Percentiles rank a stretch among this genome's conserved stretches.
These are phyloP conservation scores for Stachybotrys echinatus DNA, from an alignment of 2,329 filamentous ascomycete species.

Conservation along the genomic window DNA sequence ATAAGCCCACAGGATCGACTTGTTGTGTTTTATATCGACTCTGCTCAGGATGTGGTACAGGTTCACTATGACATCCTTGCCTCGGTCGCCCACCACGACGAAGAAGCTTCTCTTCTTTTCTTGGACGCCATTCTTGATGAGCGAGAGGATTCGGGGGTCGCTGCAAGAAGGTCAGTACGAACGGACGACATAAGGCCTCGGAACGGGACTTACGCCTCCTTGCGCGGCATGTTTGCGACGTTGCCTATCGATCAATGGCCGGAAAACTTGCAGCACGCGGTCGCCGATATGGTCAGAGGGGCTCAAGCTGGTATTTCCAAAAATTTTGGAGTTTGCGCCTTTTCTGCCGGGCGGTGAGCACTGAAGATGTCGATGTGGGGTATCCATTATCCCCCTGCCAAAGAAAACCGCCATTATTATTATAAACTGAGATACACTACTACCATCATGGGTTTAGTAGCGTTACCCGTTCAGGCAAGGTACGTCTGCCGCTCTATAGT, in stretches of 20 bases:
- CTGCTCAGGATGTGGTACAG: slow-evolving; percentile 87
- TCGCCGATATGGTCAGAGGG: background rate
- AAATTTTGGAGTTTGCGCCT: slow-evolving; percentile 25
- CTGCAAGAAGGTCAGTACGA: slow-evolving; percentile 35
- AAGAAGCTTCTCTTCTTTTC: slow-evolving; percentile 99
- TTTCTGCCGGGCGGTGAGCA: slow-evolving; percentile 35
- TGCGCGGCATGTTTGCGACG: slow-evolving; percentile 50
- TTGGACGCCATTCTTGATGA: slow-evolving; percentile 86
- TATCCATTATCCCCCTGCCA: no score
- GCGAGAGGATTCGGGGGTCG: slow-evolving; percentile 83
- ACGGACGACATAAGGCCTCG: background rate
- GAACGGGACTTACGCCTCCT: slow-evolving; percentile 40
- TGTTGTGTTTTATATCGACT: slow-evolving; percentile 81
- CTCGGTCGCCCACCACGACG: slow-evolving; percentile 82
- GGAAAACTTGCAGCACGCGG: background rate
- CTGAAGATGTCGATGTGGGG: background rate
- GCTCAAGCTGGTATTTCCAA: slow-evolving; percentile 23
- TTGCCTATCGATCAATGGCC: slow-evolving; percentile 17
- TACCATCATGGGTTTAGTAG: no score
- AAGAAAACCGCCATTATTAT: no score
- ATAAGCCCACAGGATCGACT: slow-evolving; percentile 96
- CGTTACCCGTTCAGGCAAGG: no score
- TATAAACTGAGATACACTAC: no score
- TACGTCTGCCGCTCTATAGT: no score
- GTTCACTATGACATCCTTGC: slow-evolving; percentile 96